Conservation (phyloP, 2,329 filamentous ascomycete species). For the Talaromyces sp. region DNA sequence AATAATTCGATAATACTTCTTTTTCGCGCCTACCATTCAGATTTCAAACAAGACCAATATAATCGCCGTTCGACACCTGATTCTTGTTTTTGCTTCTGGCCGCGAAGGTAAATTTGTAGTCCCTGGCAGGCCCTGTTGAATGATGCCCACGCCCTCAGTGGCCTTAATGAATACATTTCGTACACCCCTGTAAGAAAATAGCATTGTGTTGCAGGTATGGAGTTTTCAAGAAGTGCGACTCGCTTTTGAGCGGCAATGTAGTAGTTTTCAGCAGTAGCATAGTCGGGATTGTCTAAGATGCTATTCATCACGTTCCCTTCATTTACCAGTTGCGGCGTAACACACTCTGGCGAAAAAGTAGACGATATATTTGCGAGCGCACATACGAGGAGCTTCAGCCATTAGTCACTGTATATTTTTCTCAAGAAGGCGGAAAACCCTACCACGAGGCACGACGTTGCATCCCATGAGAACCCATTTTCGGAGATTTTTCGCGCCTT, state of each 20-base stretch:
- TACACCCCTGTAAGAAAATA: slow-evolving; percentile 5
- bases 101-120: background rate
- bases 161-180: slow-evolving; percentile 4
- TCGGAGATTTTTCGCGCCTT: background rate
- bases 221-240: background rate
- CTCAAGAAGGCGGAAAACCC: background rate
- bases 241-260: slow-evolving; percentile 1
- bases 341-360: background rate
- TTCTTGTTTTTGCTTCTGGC: background rate
- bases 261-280: background rate
- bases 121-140: background rate
- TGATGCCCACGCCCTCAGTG: background rate
- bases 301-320: background rate
- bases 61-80: background rate
- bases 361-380: slow-evolving; percentile 1
- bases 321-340: background rate
- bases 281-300: background rate
- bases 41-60: slow-evolving; percentile 4
- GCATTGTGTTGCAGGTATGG: slow-evolving; percentile 1
- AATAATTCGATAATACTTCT: background rate
- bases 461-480: slow-evolving; percentile 3
- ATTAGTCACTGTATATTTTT: background rate
- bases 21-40: background rate
- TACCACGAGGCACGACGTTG: slow-evolving; percentile 2
- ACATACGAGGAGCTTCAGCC: background rate